A percentile compares a stretch with the other conserved stretches of the same genome.
Conservation (phyloP, 805 yeast genomes). For the Tetrapisispora nanseiensis region DNA sequence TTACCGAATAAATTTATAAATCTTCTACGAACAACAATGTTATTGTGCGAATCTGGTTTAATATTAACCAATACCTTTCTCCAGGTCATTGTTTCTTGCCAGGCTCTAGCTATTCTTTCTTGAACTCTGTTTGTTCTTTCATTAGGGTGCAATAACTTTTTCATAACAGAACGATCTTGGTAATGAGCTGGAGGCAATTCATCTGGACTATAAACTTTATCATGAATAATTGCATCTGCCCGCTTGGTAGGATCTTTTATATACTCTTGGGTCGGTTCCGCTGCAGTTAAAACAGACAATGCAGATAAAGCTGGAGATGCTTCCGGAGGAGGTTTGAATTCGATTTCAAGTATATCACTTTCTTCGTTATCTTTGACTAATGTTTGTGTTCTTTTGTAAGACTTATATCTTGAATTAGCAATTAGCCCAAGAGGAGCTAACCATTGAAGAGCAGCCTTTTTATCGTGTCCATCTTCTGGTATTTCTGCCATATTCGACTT, state of each 20-base stretch:
- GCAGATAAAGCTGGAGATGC: conserved; percentile 76
- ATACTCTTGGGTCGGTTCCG: conserved; percentile 61
- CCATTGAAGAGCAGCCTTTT: conserved; percentile 22
- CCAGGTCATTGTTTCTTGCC: conserved; percentile 81
- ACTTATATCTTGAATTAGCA: conserved; percentile 12
- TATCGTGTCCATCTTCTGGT: conserved; percentile 21
- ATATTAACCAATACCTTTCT: conserved; percentile 76
- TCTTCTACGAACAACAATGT: conserved; percentile 74
- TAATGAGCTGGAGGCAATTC: conserved; percentile 55
- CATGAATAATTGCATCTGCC: conserved; percentile 67
- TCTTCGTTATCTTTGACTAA: conserved; percentile 4
- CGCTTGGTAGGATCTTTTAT: conserved; percentile 59
- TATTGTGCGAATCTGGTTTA: conserved; percentile 89
- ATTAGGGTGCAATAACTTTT: conserved; percentile 25
- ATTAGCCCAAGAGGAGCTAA: conserved; percentile 19
- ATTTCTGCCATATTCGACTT: conserved; percentile 12
- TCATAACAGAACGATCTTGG: conserved; percentile 16
- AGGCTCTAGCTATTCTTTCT: conserved; percentile 76
- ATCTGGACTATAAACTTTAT: conserved; percentile 54
- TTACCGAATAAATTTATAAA: conserved; percentile 87
- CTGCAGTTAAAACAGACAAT: conserved; percentile 65
- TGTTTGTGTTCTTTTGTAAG: conserved; percentile 22
- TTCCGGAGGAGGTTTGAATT: conserved; percentile 47
- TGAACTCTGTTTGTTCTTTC: conserved; percentile 28
- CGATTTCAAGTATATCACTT: conserved; percentile 5